phyloP scores from a whole-genome alignment of 2,329 filamentous ascomycete species.

The Cylindrodendrum hubeiense region DNA sequence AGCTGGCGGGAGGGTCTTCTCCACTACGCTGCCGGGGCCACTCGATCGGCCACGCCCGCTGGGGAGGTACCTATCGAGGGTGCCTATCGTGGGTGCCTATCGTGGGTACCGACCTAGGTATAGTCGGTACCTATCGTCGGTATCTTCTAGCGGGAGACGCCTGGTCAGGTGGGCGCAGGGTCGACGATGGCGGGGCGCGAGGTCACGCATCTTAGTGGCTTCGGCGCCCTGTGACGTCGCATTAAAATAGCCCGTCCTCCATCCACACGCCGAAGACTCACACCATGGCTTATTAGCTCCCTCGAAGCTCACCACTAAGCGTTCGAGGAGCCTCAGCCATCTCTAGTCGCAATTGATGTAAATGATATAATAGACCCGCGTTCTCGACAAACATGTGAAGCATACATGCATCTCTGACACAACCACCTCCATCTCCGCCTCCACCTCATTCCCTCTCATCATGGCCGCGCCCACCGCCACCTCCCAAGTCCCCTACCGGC shows the following conservation, averaged over 20 bases:
- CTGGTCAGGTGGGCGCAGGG: neutral
- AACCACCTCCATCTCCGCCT: neutral
- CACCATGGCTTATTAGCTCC: neutral
- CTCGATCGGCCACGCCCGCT: neutral
- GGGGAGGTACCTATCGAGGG: neutral
- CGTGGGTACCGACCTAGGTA: neutral
- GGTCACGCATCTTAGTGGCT: constrained; percentile 1
- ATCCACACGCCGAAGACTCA: constrained; percentile 24
- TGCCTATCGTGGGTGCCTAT: neutral
- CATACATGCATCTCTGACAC: neutral
- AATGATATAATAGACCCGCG: neutral
- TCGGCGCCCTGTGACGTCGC: constrained; percentile 13
- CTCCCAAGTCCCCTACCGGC: constrained; percentile 52
- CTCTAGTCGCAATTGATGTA: neutral
- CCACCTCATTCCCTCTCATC: neutral
- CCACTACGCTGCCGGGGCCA: neutral
- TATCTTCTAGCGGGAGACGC: neutral
- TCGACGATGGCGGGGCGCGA: constrained; percentile 1
- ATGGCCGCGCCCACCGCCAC: constrained; percentile 33
- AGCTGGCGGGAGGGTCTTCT: neutral
- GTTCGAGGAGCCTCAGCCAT: neutral
- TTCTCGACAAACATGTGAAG: neutral
- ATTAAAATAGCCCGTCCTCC: neutral
- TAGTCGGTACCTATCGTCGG: neutral
- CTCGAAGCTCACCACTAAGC: neutral